Evolutionary conservation across 1,139 yeast genomes (phyloP).

Genomic region (Wickerhamomyces sp.): DNA sequence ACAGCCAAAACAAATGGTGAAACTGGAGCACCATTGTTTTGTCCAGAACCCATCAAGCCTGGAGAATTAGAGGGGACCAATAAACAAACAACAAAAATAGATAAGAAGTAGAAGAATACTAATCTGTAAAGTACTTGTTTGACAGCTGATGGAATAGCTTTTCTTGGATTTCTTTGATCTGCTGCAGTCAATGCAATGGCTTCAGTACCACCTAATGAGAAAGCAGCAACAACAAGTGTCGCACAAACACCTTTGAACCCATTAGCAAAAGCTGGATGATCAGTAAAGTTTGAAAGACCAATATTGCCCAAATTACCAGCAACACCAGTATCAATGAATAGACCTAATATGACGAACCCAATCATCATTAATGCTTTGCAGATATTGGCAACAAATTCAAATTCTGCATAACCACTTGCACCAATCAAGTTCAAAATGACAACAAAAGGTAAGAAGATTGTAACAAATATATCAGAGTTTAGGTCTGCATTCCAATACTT

Average conservation of each 20-base stretch:
- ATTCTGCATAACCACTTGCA: slow-evolving; percentile 69
- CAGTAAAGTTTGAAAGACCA: slow-evolving; percentile 58
- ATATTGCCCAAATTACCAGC: slow-evolving; percentile 58
- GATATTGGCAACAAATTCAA: slow-evolving; percentile 57
- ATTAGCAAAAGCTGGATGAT: slow-evolving; percentile 60
- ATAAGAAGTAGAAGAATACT: slow-evolving; percentile 53
- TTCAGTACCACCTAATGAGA: slow-evolving; percentile 83
- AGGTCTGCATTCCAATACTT: slow-evolving; percentile 50
- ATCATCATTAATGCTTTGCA: slow-evolving; percentile 57
- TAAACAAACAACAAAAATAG: slow-evolving; percentile 58
- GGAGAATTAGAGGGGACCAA: slow-evolving; percentile 59
- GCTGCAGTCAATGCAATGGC: slow-evolving; percentile 85
- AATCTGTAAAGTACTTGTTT: slow-evolving; percentile 78
- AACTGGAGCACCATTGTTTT: slow-evolving; percentile 41
- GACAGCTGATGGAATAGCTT: slow-evolving; percentile 66
- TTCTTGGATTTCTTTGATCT: slow-evolving; percentile 78
- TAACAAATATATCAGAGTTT: slow-evolving; percentile 54
- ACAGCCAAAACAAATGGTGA: slow-evolving; percentile 78
- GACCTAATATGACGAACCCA: slow-evolving; percentile 62
- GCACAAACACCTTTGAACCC: slow-evolving; percentile 74
- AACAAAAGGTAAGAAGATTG: slow-evolving; percentile 59
- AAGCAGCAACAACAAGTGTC: slow-evolving; percentile 81
- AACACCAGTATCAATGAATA: slow-evolving; percentile 63
- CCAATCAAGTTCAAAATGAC: slow-evolving; percentile 58
- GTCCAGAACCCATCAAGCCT: slow-evolving; percentile 40